Evolutionary conservation across 495 filamentous ascomycete species (phyloP).

Genomic region (Extremus antarcticus): DNA sequence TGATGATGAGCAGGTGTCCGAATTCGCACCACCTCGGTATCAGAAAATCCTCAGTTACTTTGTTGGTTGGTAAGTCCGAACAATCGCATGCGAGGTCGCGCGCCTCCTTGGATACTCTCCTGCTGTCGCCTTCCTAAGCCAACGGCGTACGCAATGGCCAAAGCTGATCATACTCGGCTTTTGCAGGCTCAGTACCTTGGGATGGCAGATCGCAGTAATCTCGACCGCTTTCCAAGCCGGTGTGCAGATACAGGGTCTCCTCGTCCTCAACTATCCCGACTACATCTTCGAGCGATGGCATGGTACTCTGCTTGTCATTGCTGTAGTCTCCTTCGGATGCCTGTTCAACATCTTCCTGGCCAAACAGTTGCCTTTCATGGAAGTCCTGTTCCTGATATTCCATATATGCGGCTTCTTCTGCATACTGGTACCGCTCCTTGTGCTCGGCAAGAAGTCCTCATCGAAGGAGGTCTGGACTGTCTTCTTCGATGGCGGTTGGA

Average conservation of each 20-base stretch:
- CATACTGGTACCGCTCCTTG: slow-evolving; percentile 17
- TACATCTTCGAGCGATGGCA: slow-evolving; percentile 29
- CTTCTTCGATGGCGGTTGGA: slow-evolving; percentile 23
- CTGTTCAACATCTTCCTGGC: slow-evolving; percentile 36
- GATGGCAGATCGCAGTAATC: slow-evolving; percentile 31
- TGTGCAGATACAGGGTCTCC: slow-evolving; percentile 23
- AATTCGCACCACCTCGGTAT: neutral
- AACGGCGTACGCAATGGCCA: neutral
- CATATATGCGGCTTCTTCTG: slow-evolving; percentile 17
- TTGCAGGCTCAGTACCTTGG: neutral
- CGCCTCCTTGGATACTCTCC: no score
- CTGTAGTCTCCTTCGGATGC: slow-evolving; percentile 30
- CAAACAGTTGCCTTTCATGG: slow-evolving; percentile 27
- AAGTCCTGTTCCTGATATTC: slow-evolving; percentile 9
- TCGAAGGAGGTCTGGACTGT: slow-evolving; percentile 17
- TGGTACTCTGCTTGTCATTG: slow-evolving; percentile 37
- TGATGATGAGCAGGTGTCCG: neutral
- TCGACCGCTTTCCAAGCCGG: slow-evolving; percentile 32
- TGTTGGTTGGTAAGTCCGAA: slow-evolving; percentile 2
- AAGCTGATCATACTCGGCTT: neutral
- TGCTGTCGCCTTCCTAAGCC: no score
- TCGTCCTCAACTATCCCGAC: slow-evolving; percentile 9
- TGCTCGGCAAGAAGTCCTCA: slow-evolving; percentile 4
- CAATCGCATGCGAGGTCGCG: no score
- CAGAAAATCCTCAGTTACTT: slow-evolving; percentile 6